phyloP scores from a whole-genome alignment of 2,329 filamentous ascomycete genomes.

The Penicillium sp. region DNA sequence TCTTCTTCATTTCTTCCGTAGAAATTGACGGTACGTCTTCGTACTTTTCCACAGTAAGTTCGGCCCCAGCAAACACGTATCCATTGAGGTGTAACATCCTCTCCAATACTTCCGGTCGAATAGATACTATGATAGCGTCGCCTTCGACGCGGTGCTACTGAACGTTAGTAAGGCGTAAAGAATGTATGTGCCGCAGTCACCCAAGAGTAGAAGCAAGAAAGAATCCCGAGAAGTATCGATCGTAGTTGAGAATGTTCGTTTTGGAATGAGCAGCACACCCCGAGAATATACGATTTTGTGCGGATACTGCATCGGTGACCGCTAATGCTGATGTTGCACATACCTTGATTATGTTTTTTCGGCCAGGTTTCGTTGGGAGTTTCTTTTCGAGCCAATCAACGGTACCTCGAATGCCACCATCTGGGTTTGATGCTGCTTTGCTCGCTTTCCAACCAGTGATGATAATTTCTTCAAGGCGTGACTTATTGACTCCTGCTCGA shows the following conservation, averaged over 20 bases:
- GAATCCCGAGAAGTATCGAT: slow-evolving; percentile 29
- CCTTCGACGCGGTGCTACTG: slow-evolving; percentile 66
- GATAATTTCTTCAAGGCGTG: slow-evolving; percentile 33
- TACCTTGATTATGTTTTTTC: slow-evolving; percentile 72
- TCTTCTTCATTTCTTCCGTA: slow-evolving; percentile 59
- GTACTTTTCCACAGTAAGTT: slow-evolving; percentile 53
- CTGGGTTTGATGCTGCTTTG: slow-evolving; percentile 63
- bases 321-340: slow-evolving; percentile 50
- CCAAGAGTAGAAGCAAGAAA: slow-evolving; percentile 32
- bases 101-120: slow-evolving; percentile 61
- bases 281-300: slow-evolving; percentile 12
- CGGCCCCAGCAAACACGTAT: slow-evolving; percentile 63
- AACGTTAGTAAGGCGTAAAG: slow-evolving; percentile 63
- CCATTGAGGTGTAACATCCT: slow-evolving; percentile 65
- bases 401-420: slow-evolving; percentile 63
- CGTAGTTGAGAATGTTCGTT: slow-evolving; percentile 43
- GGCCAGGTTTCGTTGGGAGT: slow-evolving; percentile 52
- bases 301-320: slow-evolving; percentile 32
- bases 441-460: slow-evolving; percentile 64
- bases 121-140: slow-evolving; percentile 65
- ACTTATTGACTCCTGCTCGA: slow-evolving; percentile 32
- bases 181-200: slow-evolving; percentile 40
- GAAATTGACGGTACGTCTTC: slow-evolving; percentile 33
- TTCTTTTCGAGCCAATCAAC: slow-evolving; percentile 69
- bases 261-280: slow-evolving; percentile 38